Evolutionary conservation across 192 early-diverging fungal genomes (phyloP), one percentile per base, ranked within the genome.

Genomic region (Allomyces javanicus): DNA sequence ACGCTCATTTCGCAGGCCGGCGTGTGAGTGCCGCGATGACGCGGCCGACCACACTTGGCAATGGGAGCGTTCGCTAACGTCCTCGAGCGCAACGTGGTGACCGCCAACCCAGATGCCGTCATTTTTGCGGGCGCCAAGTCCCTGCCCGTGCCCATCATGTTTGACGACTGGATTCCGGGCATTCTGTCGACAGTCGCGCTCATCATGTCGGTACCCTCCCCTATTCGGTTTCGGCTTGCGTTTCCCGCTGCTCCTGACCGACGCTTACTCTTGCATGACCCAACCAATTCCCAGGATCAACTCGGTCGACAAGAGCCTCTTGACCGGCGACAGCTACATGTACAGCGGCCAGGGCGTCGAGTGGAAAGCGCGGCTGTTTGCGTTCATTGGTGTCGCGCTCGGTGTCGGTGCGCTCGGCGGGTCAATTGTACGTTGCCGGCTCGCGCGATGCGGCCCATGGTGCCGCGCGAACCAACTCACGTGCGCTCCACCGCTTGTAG

Each of bases 131-230:
- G 50, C 50, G 12, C 50, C 17, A 14, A 58, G 12, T 58, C 66
- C 22, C 44, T 78, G 55, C 68, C 73, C 22, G 65, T 67, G 17
- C 14, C 22, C 17, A 68, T 72, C 25, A 25, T 65, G 9, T 77
- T 81, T 66, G 79, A 78, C 66, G 79, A 81, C 64, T 81, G 74
- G 74, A 27, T 81, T 0, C 79, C 79, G 4, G 79, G 79, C 10
- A 69, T 81, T 19, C 62, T 81, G 24, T 79, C 77, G 21, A 78
- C 79, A 1, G 55, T 81, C 5, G 67, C 79, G 6, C 70, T 81
- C 24, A 73, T 78, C 45, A 77, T 77, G 76, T 76, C 58, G 50
- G 68, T 24, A 9, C 64, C 17, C 19, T 27, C 61, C 19, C 64
- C 11, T 70, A 9, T 12, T 43, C 25, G 10, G 1, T 70, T 63